These are phyloP conservation scores for Balakata baccata DNA, from an alignment of 345 rosid genomes.

Conservation along the genomic window DNA sequence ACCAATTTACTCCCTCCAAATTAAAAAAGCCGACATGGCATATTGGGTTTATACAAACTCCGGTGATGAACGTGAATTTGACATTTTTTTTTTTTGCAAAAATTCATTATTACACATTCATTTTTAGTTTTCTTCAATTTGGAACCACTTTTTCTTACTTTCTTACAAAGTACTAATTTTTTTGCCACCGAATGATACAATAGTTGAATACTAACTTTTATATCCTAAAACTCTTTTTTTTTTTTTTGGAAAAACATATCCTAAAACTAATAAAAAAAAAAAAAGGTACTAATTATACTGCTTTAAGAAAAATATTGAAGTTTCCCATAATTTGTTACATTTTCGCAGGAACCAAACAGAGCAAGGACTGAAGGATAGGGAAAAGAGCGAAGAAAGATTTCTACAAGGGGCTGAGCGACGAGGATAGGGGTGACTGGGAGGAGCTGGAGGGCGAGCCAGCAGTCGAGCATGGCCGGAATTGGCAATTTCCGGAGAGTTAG, in stretches of 20 bases:
- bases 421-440: slow-evolving; percentile 52
- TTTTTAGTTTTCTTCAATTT: too few species aligned
- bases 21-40: too few species aligned
- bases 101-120: too few species aligned
- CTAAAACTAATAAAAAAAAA: too few species aligned
- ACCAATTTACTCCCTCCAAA: too few species aligned
- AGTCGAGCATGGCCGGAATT: slow-evolving; percentile 49
- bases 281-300: not conserved
- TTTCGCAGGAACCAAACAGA: not conserved
- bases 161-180: too few species aligned
- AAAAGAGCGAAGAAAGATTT: slow-evolving; percentile 77
- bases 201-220: not conserved
- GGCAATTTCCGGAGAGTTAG: slow-evolving; percentile 40
- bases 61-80: too few species aligned
- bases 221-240: not conserved
- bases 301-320: not conserved
- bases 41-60: too few species aligned
- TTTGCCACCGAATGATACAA: too few species aligned
- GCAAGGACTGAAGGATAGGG: slow-evolving; percentile 42
- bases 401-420: slow-evolving; percentile 55
- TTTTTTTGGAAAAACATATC: too few species aligned
- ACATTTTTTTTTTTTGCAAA: too few species aligned
- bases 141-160: too few species aligned
- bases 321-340: not conserved
- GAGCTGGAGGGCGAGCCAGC: slow-evolving; percentile 67